These are phyloP conservation scores for Backusella macrospora DNA, from an alignment of 192 early-diverging fungal genomes.

Conservation along the genomic window DNA sequence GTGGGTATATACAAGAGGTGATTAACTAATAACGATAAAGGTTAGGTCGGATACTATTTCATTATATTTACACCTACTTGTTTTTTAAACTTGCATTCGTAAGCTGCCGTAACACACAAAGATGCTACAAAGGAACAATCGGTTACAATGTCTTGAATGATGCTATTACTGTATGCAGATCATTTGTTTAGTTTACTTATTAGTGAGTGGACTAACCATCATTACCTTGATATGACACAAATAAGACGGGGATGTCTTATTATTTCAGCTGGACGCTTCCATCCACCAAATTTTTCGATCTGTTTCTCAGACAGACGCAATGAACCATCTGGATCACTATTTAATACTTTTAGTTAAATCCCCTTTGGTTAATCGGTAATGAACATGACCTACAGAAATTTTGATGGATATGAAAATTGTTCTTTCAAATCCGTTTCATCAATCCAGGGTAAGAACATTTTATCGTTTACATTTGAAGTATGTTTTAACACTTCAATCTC, in stretches of 20 bases:
- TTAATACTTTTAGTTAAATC: slow-evolving; percentile 27
- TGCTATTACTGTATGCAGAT: slow-evolving; percentile 49
- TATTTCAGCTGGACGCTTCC: slow-evolving; percentile 81
- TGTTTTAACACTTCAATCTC: slow-evolving; percentile 66
- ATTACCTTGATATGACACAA: slow-evolving; percentile 56
- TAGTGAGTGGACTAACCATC: background rate
- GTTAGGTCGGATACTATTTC: background rate
- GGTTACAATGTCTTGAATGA: slow-evolving; percentile 86
- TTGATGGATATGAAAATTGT: slow-evolving; percentile 50
- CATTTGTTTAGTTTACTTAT: too few species aligned
- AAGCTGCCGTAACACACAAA: slow-evolving; percentile 80
- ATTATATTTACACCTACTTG: slow-evolving; percentile 47
- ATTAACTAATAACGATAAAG: slow-evolving; percentile 58
- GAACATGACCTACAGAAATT: slow-evolving; percentile 49
- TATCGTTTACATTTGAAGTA: slow-evolving; percentile 75
- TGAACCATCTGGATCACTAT: slow-evolving; percentile 79
- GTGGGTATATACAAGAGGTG: slow-evolving; percentile 87
- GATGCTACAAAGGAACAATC: slow-evolving; percentile 97
- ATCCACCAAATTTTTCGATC: slow-evolving; percentile 68
- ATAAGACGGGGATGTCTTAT: slow-evolving; percentile 73
- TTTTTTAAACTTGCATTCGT: slow-evolving; percentile 73
- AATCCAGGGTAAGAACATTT: slow-evolving; percentile 76
- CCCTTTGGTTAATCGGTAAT: slow-evolving; percentile 27
- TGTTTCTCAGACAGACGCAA: slow-evolving; percentile 77
- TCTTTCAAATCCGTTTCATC: slow-evolving; percentile 63